phyloP scores from a whole-genome alignment of 1,284 basidiomycete species.

The Exobasidium cylindrosporum region DNA sequence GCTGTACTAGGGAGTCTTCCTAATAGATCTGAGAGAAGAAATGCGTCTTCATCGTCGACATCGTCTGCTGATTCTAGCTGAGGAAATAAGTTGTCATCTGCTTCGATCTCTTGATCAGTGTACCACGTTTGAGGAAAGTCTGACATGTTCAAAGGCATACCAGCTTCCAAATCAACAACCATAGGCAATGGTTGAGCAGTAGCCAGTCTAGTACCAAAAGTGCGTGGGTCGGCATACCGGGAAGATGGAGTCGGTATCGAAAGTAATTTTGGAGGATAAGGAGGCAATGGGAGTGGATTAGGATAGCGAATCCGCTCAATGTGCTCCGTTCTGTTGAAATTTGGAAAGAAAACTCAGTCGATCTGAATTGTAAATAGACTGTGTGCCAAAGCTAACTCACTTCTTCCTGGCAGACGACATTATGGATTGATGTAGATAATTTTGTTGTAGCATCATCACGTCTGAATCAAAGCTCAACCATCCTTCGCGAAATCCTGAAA shows the following conservation, averaged over 20 bases:
- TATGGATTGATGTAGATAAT: too few species aligned
- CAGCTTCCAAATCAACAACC: slow-evolving; percentile 48
- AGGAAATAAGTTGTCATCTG: slow-evolving; percentile 11
- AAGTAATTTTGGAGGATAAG: slow-evolving; percentile 51
- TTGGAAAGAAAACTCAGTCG: not conserved
- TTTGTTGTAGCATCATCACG: too few species aligned
- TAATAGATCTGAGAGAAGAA: slow-evolving; percentile 41
- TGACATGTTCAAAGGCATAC: slow-evolving; percentile 51
- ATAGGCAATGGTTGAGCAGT: slow-evolving; percentile 43
- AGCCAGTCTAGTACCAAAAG: slow-evolving; percentile 44
- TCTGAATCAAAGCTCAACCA: too few species aligned
- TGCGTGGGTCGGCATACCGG: slow-evolving; percentile 41
- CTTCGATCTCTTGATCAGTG: slow-evolving; percentile 11
- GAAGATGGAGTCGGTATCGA: slow-evolving; percentile 32
- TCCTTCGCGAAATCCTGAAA: too few species aligned
- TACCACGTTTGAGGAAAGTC: slow-evolving; percentile 46
- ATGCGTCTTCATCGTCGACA: slow-evolving; percentile 47
- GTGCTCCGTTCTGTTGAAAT: slow-evolving; percentile 28
- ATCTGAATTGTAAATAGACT: too few species aligned
- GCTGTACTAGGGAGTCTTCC: not conserved
- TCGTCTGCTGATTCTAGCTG: slow-evolving; percentile 19
- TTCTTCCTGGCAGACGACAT: too few species aligned
- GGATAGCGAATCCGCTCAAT: slow-evolving; percentile 53
- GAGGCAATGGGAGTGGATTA: slow-evolving; percentile 53
- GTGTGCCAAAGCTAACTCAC: too few species aligned